Conservation (phyloP, 352 stramenopile species). For the Phytophthora agathidicida region DNA sequence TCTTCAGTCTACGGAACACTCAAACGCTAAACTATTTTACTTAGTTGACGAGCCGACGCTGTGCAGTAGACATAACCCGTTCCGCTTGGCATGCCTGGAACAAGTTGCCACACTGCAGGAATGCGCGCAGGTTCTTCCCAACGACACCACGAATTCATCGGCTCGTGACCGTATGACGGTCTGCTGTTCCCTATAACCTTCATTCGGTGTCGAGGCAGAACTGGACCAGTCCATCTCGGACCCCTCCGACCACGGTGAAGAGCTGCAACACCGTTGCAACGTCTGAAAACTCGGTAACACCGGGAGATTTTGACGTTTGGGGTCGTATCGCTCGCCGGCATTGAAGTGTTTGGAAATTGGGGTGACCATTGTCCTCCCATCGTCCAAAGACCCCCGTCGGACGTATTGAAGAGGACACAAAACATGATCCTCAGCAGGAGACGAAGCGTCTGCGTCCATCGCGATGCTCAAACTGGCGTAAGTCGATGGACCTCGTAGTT, state of each 20-base stretch:
- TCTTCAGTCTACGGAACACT: too few species aligned
- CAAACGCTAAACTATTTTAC: slow-evolving; percentile 17
- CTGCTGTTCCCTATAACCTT: neutral
- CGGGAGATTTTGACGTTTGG: slow-evolving; percentile 14
- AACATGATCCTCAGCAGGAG: neutral
- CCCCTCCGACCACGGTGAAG: slow-evolving; percentile 12
- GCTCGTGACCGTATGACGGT: neutral
- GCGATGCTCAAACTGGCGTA: neutral
- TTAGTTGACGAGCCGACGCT: slow-evolving; percentile 2
- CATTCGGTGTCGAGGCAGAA: neutral
- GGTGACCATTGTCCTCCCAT: slow-evolving; percentile 22
- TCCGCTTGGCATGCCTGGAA: slow-evolving; percentile 22
- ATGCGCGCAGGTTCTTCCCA: slow-evolving; percentile 3
- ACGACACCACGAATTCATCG: slow-evolving; percentile 9
- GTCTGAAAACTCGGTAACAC: slow-evolving; percentile 33
- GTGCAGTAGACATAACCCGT: slow-evolving; percentile 33
- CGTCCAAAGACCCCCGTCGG: slow-evolving; percentile 2
- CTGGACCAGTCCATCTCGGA: slow-evolving; percentile 14
- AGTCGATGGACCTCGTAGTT: neutral
- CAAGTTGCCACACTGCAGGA: slow-evolving; percentile 16
- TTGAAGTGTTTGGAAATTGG: slow-evolving; percentile 31
- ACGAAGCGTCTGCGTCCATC: neutral
- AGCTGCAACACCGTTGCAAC: slow-evolving; percentile 18
- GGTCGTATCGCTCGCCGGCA: slow-evolving; percentile 1
- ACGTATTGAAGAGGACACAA: slow-evolving; percentile 25